Base-by-base conservation (phyloP, 768 basidiomycete species). In the Floccularia luteovirens region DNA sequence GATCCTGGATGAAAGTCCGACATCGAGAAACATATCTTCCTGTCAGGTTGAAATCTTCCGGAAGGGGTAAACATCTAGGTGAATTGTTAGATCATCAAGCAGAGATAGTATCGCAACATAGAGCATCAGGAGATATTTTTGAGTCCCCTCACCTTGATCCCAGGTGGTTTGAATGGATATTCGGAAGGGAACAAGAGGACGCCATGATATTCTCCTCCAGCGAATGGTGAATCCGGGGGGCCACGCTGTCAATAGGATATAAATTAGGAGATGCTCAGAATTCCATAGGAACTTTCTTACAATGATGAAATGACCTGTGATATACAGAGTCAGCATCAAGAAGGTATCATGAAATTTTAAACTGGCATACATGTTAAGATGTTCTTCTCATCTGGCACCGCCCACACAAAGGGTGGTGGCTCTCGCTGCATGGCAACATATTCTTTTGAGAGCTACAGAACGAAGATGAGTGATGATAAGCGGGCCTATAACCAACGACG, bases 1-100 rank as follows among this genome's bases (percentile, higher is more conserved):
- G 86, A 75, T 45, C 88, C 89, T 0, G 90, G 89, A 54, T 92
- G 90, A 55, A 90, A 92, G 60, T 92, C 90, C 3, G 90, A 91
- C 91, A 98, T 96, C 17, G 90, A 94, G 64, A 96, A 94, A 58
- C 93, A 97, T 41, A 98, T 96, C 73, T 92, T 96, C 66, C 79
- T 82, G 69, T 90, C 88, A 16, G 88, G 87, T 48, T 86, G 78
- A 62, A 93, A 93, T 43, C 90, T 79, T 14, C 90, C 90, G 4
- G 87, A 89, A 0, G 90, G 90, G 11, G 90, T 92, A 50, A 81
- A 75, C 88, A 92, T 90, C 90, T 92, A 50, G 16, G 27, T 14
- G 32, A 20, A 31, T 25, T 13, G 39, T 42, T 34, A 40, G 45
- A 35, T 35, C 28, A 35, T 24, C 23, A 27, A 27, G 37, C 16